Evolutionary conservation across 2,329 filamentous ascomycete genomes (phyloP), one percentile per base, ranked within the genome.

Genomic region (Venturia pyrina): DNA sequence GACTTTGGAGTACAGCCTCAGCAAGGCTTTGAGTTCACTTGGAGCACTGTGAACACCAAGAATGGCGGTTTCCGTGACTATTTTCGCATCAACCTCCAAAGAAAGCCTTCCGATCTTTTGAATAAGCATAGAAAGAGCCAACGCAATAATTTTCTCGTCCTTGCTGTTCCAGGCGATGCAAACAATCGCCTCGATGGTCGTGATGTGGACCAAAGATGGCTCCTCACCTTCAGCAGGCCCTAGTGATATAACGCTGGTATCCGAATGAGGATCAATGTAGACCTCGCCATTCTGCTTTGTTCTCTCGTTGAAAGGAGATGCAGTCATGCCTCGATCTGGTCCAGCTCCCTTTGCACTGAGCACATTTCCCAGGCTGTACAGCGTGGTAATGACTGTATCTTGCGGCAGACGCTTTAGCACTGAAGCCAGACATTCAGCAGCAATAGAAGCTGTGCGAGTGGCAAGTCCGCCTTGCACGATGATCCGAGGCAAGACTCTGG

Each of bases 291-390:
- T 78, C 8, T 34, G 46, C 13, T 63, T 66, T 15, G 72, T 71
- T 44, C 80, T 78, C 6, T 78, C 79, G 68, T 82, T 82, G 10
- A 76, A 73, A 5, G 77, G 73, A 41, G 80, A 79, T 65, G 69
- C 85, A 17, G 82, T 71, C 40, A 70, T 73, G 68, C 24, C 46
- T 68, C 81, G 81, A 40, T 86, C 83, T 43, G 79, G 72, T 21
- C 77, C 78, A 7, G 83, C 81, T 60, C 85, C 86, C 34, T n/a
- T 40, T 5, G 91, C 88, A 70, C 92, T 97, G 17, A 99, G 82
- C 4, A 96, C 89, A 73, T 99, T 99, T 24, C 95, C 95, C n/a
- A 99, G 82, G 0, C 92, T 95, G 77, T 99, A 99, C 11, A 99
- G 81, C 0, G 93, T 98, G 5, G 93, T 96, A 70, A 99, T 98